Conservation (phyloP, 1,139 yeast genomes). For the Hanseniaspora sp. region DNA sequence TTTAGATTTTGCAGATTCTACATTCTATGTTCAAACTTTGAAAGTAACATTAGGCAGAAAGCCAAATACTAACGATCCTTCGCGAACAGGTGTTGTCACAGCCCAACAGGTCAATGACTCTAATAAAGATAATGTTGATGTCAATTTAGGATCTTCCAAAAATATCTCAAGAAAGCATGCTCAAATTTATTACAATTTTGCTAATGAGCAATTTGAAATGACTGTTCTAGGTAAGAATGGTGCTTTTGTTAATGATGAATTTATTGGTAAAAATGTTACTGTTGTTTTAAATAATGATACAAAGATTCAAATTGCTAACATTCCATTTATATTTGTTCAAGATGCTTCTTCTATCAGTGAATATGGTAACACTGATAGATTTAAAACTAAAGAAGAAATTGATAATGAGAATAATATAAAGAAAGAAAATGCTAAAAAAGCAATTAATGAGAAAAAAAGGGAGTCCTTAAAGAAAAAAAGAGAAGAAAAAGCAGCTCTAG, state of each 20-base stretch:
- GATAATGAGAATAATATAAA: slow-evolving; percentile 18
- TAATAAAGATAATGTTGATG: slow-evolving; percentile 53
- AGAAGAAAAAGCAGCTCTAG: slow-evolving; percentile 16
- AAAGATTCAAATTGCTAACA: slow-evolving; percentile 84
- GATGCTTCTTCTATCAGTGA: slow-evolving; percentile 14
- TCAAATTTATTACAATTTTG: slow-evolving; percentile 86
- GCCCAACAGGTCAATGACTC: slow-evolving; percentile 17
- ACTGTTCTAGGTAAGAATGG: slow-evolving; percentile 90
- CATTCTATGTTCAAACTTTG: slow-evolving; percentile 89
- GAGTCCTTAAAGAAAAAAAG: slow-evolving; percentile 9
- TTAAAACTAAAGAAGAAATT: slow-evolving; percentile 18
- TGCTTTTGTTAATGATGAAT: slow-evolving; percentile 83
- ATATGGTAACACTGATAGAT: slow-evolving; percentile 16
- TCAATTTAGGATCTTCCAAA: slow-evolving; percentile 79
- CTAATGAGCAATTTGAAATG: slow-evolving; percentile 82
- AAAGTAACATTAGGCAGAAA: slow-evolving; percentile 87
- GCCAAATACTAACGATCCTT: slow-evolving; percentile 20
- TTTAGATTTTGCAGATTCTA: slow-evolving; percentile 80
- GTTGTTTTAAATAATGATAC: slow-evolving; percentile 74
- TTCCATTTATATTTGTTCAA: slow-evolving; percentile 65
- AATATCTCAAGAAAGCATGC: slow-evolving; percentile 91
- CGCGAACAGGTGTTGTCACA: slow-evolving; percentile 14
- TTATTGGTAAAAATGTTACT: slow-evolving; percentile 80
- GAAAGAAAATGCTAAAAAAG: slow-evolving; percentile 17
- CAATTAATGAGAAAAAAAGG: slow-evolving; percentile 22